These are phyloP conservation scores for Fagopyrum esculentum DNA, from an alignment of 148 eudicot genomes.

Conservation along the genomic window DNA sequence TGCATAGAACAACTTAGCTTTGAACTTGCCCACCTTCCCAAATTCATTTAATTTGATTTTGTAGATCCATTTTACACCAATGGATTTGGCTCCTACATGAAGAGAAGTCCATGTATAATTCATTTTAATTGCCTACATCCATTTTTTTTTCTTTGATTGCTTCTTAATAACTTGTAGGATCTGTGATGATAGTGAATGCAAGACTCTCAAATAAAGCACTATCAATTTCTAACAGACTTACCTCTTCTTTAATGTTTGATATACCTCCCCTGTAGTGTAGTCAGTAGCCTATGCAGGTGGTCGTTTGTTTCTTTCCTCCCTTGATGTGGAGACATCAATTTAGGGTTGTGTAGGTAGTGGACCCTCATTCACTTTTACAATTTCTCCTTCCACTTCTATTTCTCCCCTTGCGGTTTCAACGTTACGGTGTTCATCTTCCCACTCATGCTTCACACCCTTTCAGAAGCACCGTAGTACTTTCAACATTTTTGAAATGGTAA, in stretches of 20 bases:
- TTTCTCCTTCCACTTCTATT: not conserved
- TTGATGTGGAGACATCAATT: not conserved
- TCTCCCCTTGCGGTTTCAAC: not conserved
- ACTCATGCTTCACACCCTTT: not conserved
- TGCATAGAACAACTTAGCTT: not conserved
- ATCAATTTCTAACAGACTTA: not conserved
- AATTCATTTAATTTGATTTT: not conserved
- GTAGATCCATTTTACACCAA: slow-evolving; percentile 1
- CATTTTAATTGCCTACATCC: not conserved
- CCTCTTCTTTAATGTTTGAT: not conserved
- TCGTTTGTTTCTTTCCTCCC: not conserved
- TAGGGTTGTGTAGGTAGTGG: not conserved
- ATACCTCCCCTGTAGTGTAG: not conserved
- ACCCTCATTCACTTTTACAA: not conserved
- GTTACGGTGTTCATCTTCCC: not conserved
- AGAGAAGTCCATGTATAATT: not conserved
- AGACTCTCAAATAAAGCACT: not conserved
- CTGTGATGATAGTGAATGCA: not conserved
- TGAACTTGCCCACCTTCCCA: too few species aligned
- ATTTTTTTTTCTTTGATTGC: not conserved
- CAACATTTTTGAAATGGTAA: too few species aligned
- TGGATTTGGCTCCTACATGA: not conserved
- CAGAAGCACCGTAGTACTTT: not conserved
- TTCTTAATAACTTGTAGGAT: not conserved
- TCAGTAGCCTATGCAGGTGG: not conserved